A percentile compares a stretch with the other conserved stretches of the same genome.
Conservation (phyloP, 202 grass and related monocot species). For the Zizania palustris region DNA sequence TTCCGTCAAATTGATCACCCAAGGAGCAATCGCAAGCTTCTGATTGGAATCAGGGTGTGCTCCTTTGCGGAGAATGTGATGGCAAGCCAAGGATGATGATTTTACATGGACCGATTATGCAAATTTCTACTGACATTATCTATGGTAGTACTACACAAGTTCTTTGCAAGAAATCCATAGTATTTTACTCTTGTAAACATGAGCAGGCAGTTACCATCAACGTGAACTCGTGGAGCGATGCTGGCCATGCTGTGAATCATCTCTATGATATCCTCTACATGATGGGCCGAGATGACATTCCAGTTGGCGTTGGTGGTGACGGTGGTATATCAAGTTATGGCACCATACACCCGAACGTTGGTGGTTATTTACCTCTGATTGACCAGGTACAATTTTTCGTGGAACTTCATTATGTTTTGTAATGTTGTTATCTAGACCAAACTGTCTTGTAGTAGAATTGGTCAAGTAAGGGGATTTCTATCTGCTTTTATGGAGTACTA, state of each 20-base stretch:
- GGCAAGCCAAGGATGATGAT: not conserved
- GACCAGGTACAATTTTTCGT: slow-evolving; percentile 61
- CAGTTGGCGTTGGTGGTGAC: slow-evolving; percentile 68
- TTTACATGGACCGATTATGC: not conserved
- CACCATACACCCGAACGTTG: slow-evolving; percentile 62
- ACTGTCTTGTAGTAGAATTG: not conserved
- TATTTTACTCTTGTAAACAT: not conserved
- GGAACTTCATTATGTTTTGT: not conserved
- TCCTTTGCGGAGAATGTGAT: not conserved
- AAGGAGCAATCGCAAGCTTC: not conserved
- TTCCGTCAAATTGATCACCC: not conserved
- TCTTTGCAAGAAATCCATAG: not conserved
- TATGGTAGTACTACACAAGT: not conserved
- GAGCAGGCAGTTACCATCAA: slow-evolving; percentile 62
- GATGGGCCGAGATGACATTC: slow-evolving; percentile 83
- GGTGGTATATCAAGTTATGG: slow-evolving; percentile 69
- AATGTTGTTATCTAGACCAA: not conserved
- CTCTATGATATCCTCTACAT: slow-evolving; percentile 84
- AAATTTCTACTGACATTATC: slow-evolving; percentile 11
- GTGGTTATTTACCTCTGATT: slow-evolving; percentile 76
- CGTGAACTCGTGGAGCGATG: slow-evolving; percentile 67
- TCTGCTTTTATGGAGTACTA: slow-evolving; percentile 19
- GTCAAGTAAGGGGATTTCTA: not conserved
- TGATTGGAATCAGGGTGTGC: not conserved
- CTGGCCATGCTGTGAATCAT: slow-evolving; percentile 77